Percentiles rank a stretch among this genome's conserved stretches.
phyloP scores from a whole-genome alignment of 2,329 filamentous ascomycete species.

The Nemania abortiva region DNA sequence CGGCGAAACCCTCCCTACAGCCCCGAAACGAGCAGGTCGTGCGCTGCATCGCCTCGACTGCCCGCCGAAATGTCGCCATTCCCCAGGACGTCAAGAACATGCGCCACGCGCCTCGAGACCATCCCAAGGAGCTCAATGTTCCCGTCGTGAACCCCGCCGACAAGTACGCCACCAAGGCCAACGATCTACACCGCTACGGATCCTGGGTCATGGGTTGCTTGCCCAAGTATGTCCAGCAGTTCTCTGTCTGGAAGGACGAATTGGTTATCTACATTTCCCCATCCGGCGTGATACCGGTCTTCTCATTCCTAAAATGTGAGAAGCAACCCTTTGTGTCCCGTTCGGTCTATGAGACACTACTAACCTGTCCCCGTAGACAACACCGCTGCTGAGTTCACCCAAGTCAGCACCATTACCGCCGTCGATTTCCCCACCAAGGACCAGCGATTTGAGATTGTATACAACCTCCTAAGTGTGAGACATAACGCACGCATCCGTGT shows the following conservation, averaged over 20 bases:
- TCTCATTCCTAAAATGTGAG: conserved; percentile 88
- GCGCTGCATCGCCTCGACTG: conserved; percentile 65
- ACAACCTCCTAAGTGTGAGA: conserved; percentile 94
- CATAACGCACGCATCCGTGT: conserved; percentile 97
- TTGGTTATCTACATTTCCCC: conserved; percentile 94
- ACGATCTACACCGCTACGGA: conserved; percentile 92
- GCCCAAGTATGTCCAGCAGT: conserved; percentile 98
- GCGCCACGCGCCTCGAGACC: conserved; percentile 71
- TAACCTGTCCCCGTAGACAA: conserved; percentile 72
- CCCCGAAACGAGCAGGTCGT: conserved; percentile 56
- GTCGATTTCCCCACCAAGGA: conserved; percentile 96
- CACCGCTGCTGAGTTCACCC: conserved; percentile 96
- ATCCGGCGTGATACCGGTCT: conserved; percentile 87
- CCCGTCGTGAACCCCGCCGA: conserved; percentile 92
- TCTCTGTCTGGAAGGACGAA: conserved; percentile 99
- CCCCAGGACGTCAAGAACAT: conserved; percentile 74
- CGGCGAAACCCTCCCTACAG: conserved; percentile 60
- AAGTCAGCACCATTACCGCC: conserved; percentile 90
- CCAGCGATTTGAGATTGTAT: conserved; percentile 97
- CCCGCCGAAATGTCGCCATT: conserved; percentile 64
- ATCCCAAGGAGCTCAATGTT: conserved; percentile 74
- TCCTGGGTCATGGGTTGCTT: conserved; percentile 96
- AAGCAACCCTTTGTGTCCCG: not conserved
- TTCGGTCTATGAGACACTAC: conserved; percentile 2
- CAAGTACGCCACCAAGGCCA: conserved; percentile 88